A percentile compares a stretch with the other conserved stretches of the same genome.
Evolutionary conservation across 345 rosid genomes (phyloP).

Genomic region (Barbarea vulgaris): DNA sequence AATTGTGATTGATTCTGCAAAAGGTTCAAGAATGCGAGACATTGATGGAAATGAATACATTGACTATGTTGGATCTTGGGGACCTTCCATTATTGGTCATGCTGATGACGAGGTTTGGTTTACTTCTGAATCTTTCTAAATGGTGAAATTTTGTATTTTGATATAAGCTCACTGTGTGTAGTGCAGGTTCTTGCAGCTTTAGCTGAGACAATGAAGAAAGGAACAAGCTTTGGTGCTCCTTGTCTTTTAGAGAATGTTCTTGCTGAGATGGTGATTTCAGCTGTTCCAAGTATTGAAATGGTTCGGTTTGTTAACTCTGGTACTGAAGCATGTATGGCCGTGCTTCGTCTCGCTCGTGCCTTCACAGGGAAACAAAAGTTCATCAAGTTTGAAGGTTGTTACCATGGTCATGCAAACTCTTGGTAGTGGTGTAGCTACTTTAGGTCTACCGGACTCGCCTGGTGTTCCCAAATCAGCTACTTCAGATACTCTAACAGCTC

Average conservation of each 20-base stretch:
- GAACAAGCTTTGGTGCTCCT: constrained; percentile 98
- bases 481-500: constrained; percentile 68
- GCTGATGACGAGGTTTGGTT: constrained; percentile 73
- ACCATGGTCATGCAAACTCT: constrained; percentile 94
- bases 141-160: neutral
- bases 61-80: constrained; percentile 92
- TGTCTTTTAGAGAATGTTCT: constrained; percentile 86
- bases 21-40: constrained; percentile 82
- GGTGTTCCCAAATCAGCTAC: constrained; percentile 86
- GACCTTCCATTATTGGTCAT: constrained; percentile 88
- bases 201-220: constrained; percentile 91
- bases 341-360: constrained; percentile 87
- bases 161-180: constrained; percentile 44
- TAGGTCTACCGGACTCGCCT: constrained; percentile 85
- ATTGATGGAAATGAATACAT: constrained; percentile 86
- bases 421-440: constrained; percentile 95
- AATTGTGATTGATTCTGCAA: constrained; percentile 71
- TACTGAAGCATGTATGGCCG: constrained; percentile 96
- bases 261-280: constrained; percentile 89
- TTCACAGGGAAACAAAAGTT: constrained; percentile 58
- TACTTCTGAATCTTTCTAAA: constrained; percentile 23
- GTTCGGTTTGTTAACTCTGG: constrained; percentile 90
- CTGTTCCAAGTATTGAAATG: constrained; percentile 91
- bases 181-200: constrained; percentile 80
- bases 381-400: constrained; percentile 93